A percentile compares a stretch with the other conserved stretches of the same genome.
phyloP scores from a whole-genome alignment of 768 basidiomycete species.

The Podaxis sp. region DNA sequence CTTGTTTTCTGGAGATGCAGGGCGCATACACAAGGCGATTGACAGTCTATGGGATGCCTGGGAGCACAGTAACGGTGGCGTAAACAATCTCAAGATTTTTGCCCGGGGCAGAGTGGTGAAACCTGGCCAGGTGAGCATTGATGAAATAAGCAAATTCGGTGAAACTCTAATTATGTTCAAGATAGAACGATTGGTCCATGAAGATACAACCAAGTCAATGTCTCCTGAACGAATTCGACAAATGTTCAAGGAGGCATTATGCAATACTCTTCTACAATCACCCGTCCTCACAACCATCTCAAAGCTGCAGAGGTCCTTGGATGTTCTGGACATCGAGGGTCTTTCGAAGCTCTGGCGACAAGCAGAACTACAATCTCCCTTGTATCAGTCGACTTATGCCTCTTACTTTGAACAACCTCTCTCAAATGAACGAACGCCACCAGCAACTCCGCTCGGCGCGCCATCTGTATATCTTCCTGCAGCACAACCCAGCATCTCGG shows the following conservation, averaged over 20 bases:
- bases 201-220: slow-evolving; percentile 17
- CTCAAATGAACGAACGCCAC: slow-evolving; percentile 17
- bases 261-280: slow-evolving; percentile 47
- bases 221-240: slow-evolving; percentile 38
- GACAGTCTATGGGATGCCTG: slow-evolving; percentile 71
- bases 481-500: slow-evolving; percentile 56
- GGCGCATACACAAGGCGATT: slow-evolving; percentile 68
- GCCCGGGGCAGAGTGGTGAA: slow-evolving; percentile 57
- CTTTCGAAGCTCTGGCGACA: slow-evolving; percentile 48
- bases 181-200: slow-evolving; percentile 30
- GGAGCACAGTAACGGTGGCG: slow-evolving; percentile 57
- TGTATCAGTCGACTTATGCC: slow-evolving; percentile 23
- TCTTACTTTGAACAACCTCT: slow-evolving; percentile 22
- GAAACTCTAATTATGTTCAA: slow-evolving; percentile 14
- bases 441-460: slow-evolving; percentile 32
- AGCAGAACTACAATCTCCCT: slow-evolving; percentile 26
- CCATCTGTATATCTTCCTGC: slow-evolving; percentile 29
- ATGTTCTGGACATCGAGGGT: slow-evolving; percentile 85
- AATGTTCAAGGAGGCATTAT: slow-evolving; percentile 49
- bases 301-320: slow-evolving; percentile 71
- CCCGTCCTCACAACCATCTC: slow-evolving; percentile 56
- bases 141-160: neutral
- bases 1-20: slow-evolving; percentile 71
- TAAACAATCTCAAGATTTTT: slow-evolving; percentile 87
- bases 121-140: slow-evolving; percentile 51